phyloP scores from a whole-genome alignment of 352 stramenopile species.

The Phytophthora lateralis region DNA sequence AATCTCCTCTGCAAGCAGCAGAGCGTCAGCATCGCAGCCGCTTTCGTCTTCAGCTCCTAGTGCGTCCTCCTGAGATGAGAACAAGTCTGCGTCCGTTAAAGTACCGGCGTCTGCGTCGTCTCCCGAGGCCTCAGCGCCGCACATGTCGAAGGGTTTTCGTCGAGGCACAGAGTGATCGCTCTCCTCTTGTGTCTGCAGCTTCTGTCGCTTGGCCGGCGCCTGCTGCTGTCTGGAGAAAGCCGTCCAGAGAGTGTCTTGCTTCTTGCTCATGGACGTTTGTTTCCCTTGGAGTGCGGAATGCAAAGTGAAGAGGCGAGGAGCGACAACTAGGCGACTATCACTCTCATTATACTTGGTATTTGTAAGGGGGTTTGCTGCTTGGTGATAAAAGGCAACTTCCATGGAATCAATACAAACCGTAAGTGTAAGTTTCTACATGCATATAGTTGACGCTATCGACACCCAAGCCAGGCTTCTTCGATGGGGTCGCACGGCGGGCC shows the following conservation, averaged over 20 bases:
- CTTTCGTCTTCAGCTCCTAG: constrained; percentile 10
- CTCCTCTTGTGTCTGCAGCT: constrained; percentile 19
- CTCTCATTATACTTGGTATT: constrained; percentile 5
- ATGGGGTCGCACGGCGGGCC: constrained; percentile 17
- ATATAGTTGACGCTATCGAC: constrained; percentile 1
- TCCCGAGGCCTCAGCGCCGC: neutral
- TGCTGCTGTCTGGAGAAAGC: constrained; percentile 45
- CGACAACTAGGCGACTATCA: constrained; percentile 7
- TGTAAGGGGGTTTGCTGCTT: neutral
- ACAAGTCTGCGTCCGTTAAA: constrained; percentile 59
- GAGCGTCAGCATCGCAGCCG: constrained; percentile 10
- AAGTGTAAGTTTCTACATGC: too few relatives aligned
- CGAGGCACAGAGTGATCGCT: constrained; percentile 5
- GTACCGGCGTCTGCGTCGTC: constrained; percentile 42
- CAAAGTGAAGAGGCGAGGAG: constrained; percentile 1
- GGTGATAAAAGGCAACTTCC: constrained; percentile 4
- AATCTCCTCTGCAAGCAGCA: constrained; percentile 3
- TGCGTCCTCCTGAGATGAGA: constrained; percentile 63
- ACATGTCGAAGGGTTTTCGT: constrained; percentile 12
- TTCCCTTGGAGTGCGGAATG: constrained; percentile 15
- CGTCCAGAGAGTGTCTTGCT: constrained; percentile 53
- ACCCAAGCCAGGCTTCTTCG: constrained; percentile 38
- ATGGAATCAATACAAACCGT: neutral
- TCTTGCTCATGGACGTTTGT: constrained; percentile 44
- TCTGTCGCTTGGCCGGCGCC: constrained; percentile 32